Percentiles rank a stretch among this genome's conserved stretches.
phyloP scores from a whole-genome alignment of 345 rosid genomes.

The Salix arbutifolia region DNA sequence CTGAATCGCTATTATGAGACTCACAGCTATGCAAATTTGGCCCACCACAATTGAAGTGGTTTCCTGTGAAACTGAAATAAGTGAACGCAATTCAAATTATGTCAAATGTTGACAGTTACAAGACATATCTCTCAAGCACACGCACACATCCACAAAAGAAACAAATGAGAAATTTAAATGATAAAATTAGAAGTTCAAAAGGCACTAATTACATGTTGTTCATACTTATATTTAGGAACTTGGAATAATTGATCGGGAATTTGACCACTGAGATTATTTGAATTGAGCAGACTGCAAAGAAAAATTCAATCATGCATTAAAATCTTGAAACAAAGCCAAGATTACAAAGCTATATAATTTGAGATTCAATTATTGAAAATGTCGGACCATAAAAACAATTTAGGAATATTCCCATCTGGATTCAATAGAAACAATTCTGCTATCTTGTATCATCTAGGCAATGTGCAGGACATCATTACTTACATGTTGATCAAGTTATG shows the following conservation, averaged over 20 bases:
- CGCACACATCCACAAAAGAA: neutral
- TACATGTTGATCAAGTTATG: slow-evolving; percentile 69
- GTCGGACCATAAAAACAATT: slow-evolving; percentile 1
- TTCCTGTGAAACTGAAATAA: slow-evolving; percentile 68
- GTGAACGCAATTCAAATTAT: slow-evolving; percentile 17
- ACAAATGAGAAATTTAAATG: neutral
- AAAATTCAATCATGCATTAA: slow-evolving; percentile 8
- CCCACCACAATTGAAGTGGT: slow-evolving; percentile 60
- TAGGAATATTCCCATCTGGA: neutral
- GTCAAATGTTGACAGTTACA: slow-evolving; percentile 3
- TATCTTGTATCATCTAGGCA: neutral
- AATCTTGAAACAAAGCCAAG: slow-evolving; percentile 2
- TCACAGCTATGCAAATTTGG: slow-evolving; percentile 42
- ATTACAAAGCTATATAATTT: neutral
- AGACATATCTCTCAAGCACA: too few species aligned
- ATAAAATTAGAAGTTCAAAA: slow-evolving; percentile 1
- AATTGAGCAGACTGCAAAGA: slow-evolving; percentile 71
- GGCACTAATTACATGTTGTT: neutral
- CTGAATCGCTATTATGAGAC: slow-evolving; percentile 49
- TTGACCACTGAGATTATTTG: slow-evolving; percentile 68
- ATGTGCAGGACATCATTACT: slow-evolving; percentile 25
- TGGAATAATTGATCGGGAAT: slow-evolving; percentile 65
- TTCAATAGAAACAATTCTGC: neutral
- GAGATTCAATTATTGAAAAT: slow-evolving; percentile 6
- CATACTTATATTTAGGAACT: slow-evolving; percentile 75